A percentile compares a stretch with the other conserved stretches of the same genome.
Conservation (phyloP, 1,284 basidiomycete species). For the Ustilago xerochloae region DNA sequence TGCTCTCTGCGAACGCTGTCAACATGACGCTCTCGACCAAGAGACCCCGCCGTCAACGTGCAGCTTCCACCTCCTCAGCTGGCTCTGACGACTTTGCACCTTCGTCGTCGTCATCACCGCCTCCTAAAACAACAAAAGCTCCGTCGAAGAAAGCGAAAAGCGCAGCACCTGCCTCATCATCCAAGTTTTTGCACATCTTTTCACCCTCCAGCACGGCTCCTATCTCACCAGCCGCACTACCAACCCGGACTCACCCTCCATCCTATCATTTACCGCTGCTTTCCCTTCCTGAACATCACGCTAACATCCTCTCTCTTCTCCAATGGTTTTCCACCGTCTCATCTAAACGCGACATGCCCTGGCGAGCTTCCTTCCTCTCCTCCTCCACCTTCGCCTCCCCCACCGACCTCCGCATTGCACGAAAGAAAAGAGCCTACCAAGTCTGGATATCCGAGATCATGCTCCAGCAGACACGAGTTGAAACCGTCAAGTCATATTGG, state of each 20-base stretch:
- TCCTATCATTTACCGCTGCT: conserved; percentile 56
- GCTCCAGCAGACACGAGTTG: conserved; percentile 89
- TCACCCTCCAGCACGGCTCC: background rate
- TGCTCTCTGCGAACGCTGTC: background rate
- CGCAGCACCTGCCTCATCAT: background rate
- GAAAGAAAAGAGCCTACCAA: conserved; percentile 69
- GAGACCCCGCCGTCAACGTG: conserved; percentile 6
- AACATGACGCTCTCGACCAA: conserved; percentile 26
- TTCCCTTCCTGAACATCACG: conserved; percentile 11
- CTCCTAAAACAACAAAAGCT: conserved; percentile 1
- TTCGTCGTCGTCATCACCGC: conserved; percentile 14
- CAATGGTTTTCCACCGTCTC: conserved; percentile 78
- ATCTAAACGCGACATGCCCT: conserved; percentile 81
- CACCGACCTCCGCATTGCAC: conserved; percentile 71
- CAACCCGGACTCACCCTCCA: conserved; percentile 26
- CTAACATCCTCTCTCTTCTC: conserved; percentile 53
- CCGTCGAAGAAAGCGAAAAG: conserved; percentile 14
- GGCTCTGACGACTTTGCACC: conserved; percentile 19
- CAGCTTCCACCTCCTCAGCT: conserved; percentile 5
- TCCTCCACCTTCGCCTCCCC: conserved; percentile 65
- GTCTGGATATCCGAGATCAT: conserved; percentile 93
- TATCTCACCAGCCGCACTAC: conserved; percentile 8
- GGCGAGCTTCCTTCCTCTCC: conserved; percentile 77
- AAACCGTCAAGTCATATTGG: conserved; percentile 63
- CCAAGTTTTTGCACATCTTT: conserved; percentile 13